Percentiles rank a stretch among this genome's conserved stretches.
Conservation (phyloP, 1,284 basidiomycete species). For the Exobasidium cylindrosporum region DNA sequence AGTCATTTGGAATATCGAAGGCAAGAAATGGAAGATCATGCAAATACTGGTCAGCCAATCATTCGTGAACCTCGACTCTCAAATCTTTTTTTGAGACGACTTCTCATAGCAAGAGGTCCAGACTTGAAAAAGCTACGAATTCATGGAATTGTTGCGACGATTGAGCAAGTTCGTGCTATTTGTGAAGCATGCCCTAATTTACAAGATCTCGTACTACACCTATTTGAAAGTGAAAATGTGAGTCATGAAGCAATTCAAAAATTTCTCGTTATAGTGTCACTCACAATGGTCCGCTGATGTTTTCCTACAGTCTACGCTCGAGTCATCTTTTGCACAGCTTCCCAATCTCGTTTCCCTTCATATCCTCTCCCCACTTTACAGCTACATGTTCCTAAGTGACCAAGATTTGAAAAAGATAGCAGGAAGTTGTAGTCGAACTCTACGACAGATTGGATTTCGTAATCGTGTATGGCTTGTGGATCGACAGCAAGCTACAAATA, state of each 20-base stretch:
- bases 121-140: slow-evolving; percentile 35
- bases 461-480: slow-evolving; percentile 50
- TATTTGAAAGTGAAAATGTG: slow-evolving; percentile 42
- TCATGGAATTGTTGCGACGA: slow-evolving; percentile 39
- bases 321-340: slow-evolving; percentile 23
- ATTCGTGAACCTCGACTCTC: slow-evolving; percentile 8
- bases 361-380: slow-evolving; percentile 32
- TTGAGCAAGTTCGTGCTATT: slow-evolving; percentile 38
- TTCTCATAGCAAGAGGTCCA: slow-evolving; percentile 23
- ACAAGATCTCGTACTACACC: slow-evolving; percentile 45
- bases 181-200: slow-evolving; percentile 24
- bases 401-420: slow-evolving; percentile 30
- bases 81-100: slow-evolving; percentile 24
- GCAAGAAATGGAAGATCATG: slow-evolving; percentile 20
- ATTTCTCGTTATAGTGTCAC: too few species aligned
- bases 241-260: too few species aligned
- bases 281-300: too few species aligned
- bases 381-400: slow-evolving; percentile 28
- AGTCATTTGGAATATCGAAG: neutral
- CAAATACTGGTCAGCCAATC: slow-evolving; percentile 16
- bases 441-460: slow-evolving; percentile 46
- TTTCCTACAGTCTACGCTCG: neutral
- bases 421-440: slow-evolving; percentile 20
- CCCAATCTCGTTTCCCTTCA: slow-evolving; percentile 33
- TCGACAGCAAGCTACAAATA: slow-evolving; percentile 2